Percentiles rank a stretch among this genome's conserved stretches.
Conservation (phyloP, 2,329 filamentous ascomycete species). For the Microdochium trichocladiopsis region DNA sequence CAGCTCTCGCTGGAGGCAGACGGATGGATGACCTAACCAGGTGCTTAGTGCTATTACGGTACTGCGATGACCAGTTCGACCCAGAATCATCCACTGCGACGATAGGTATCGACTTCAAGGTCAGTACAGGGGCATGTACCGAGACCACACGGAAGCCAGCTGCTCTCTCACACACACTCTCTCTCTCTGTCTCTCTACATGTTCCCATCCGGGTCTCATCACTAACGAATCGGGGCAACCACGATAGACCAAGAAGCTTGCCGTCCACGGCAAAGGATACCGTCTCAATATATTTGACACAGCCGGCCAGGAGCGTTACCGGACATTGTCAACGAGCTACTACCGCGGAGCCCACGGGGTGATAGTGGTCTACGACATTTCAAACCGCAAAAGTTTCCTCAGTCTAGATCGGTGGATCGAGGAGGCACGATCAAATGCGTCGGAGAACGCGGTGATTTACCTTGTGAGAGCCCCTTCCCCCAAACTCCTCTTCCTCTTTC, state of each 20-base stretch:
- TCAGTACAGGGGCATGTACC: constrained; percentile 20
- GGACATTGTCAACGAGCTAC: constrained; percentile 41
- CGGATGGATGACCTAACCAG: background rate
- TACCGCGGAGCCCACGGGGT: constrained; percentile 43
- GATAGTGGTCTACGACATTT: constrained; percentile 41
- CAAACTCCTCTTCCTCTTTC: background rate
- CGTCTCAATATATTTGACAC: constrained; percentile 46
- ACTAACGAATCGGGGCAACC: too few relatives aligned
- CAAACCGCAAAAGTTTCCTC: constrained; percentile 39
- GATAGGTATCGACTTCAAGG: constrained; percentile 51
- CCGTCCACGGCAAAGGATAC: constrained; percentile 42
- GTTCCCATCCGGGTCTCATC: too few relatives aligned
- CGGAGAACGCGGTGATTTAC: constrained; percentile 39
- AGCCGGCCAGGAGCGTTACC: constrained; percentile 40
- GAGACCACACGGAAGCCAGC: too few relatives aligned
- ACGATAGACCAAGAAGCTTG: constrained; percentile 45
- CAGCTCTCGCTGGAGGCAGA: background rate
- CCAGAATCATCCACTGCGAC: constrained; percentile 46
- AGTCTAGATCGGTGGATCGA: constrained; percentile 48
- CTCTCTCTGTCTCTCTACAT: too few relatives aligned
- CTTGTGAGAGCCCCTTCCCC: constrained; percentile 23
- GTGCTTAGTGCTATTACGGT: constrained; percentile 41
- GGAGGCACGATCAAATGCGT: constrained; percentile 42
- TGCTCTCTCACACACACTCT: too few relatives aligned
- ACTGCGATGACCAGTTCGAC: constrained; percentile 51